phyloP scores from a whole-genome alignment of 495 filamentous ascomycete genomes.

The Neurospora tetraspora region DNA sequence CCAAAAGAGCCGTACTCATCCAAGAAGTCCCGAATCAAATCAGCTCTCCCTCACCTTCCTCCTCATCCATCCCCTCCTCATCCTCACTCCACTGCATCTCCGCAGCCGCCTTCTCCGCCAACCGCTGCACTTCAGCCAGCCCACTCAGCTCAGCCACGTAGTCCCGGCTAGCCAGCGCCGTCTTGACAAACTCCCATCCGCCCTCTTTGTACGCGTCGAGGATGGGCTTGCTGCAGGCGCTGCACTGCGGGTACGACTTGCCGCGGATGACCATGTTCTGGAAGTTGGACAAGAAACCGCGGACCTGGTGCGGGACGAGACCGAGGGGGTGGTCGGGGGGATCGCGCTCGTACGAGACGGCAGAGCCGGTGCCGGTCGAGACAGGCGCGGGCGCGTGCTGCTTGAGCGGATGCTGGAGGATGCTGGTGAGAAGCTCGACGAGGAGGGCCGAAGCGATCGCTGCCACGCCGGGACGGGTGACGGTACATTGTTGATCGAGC shows the following conservation, averaged over 20 bases:
- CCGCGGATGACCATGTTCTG: conserved; percentile 76
- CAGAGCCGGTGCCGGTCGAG: conserved; percentile 14
- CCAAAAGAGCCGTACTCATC: background rate
- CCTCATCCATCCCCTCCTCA: conserved; percentile 27
- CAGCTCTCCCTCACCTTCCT: conserved; percentile 37
- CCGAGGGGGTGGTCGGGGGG: conserved; percentile 65
- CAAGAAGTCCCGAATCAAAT: conserved; percentile 4
- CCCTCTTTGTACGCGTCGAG: conserved; percentile 57
- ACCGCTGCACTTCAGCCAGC: conserved; percentile 79
- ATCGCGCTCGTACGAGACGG: conserved; percentile 41
- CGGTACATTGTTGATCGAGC: conserved; percentile 95
- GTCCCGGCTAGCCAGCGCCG: conserved; percentile 70
- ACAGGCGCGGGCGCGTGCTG: conserved; percentile 49
- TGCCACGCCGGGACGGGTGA: conserved; percentile 87
- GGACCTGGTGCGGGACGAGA: conserved; percentile 82
- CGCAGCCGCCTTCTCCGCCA: conserved; percentile 48
- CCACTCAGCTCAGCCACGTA: conserved; percentile 89
- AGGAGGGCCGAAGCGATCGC: conserved; percentile 87
- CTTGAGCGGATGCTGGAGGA: conserved; percentile 71
- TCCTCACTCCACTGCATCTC: conserved; percentile 40
- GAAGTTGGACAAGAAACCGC: conserved; percentile 81
- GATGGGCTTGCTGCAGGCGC: conserved; percentile 76
- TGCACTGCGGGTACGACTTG: conserved; percentile 79
- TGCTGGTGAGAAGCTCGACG: conserved; percentile 77
- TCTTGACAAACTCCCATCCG: conserved; percentile 84